These are phyloP conservation scores for Cornus florida DNA, from an alignment of 148 eudicot species.

Conservation along the genomic window DNA sequence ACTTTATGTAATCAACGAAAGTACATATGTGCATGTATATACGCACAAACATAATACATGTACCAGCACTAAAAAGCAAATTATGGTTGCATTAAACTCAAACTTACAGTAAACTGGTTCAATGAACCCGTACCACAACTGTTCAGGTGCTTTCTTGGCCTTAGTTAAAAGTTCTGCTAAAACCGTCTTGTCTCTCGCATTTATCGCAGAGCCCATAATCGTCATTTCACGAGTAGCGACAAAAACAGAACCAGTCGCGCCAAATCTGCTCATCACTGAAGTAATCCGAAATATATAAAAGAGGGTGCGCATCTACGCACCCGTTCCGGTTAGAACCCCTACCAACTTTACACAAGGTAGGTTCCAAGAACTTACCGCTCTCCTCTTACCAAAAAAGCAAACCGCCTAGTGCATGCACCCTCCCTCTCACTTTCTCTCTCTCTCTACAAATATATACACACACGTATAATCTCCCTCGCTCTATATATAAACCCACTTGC, in stretches of 20 bases:
- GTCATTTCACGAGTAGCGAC: constrained; percentile 14
- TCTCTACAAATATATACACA: too few relatives aligned
- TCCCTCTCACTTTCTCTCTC: background rate
- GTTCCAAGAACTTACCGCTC: constrained; percentile 33
- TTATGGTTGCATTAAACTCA: background rate
- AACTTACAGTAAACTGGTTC: background rate
- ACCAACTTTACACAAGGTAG: constrained; percentile 43
- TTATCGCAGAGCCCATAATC: background rate
- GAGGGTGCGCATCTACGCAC: constrained; percentile 28
- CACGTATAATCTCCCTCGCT: too few relatives aligned
- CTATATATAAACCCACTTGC: background rate
- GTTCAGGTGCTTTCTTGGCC: background rate
- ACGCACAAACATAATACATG: too few relatives aligned
- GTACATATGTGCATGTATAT: too few relatives aligned
- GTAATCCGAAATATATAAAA: constrained; percentile 5
- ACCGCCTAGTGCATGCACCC: constrained; percentile 26
- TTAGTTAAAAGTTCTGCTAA: background rate
- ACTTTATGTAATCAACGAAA: too few relatives aligned
- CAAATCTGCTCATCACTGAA: constrained; percentile 14
- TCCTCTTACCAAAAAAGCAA: background rate
- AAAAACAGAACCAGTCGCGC: constrained; percentile 8
- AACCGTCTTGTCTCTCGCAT: background rate
- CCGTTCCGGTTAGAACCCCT: constrained; percentile 21
- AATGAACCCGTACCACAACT: constrained; percentile 14
- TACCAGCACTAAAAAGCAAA: too few relatives aligned